Evolutionary conservation across 495 filamentous ascomycete species (phyloP).

Genomic region (Hypoxylon rickii): DNA sequence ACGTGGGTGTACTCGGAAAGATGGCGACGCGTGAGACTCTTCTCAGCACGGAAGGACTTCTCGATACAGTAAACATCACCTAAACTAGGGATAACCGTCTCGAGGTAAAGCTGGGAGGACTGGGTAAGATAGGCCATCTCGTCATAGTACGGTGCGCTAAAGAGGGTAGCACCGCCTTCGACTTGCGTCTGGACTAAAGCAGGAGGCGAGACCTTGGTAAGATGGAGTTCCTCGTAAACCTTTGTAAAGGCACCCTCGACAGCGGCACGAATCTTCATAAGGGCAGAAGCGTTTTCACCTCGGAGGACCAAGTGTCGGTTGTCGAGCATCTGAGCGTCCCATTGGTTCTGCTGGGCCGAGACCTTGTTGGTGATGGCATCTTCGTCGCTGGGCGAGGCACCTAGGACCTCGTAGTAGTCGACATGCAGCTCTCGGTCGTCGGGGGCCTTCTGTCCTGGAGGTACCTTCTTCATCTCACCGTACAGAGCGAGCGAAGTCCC

Average conservation of each 20-base stretch:
- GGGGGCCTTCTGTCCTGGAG: slow-evolving; percentile 76
- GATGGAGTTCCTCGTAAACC: slow-evolving; percentile 75
- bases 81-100: slow-evolving; percentile 87
- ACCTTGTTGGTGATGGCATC: slow-evolving; percentile 95
- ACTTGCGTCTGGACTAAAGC: slow-evolving; percentile 99
- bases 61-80: slow-evolving; percentile 97
- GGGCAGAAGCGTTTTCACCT: slow-evolving; percentile 81
- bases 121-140: slow-evolving; percentile 94
- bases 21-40: slow-evolving; percentile 91
- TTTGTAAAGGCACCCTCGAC: slow-evolving; percentile 82
- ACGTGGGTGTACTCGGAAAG: slow-evolving; percentile 96
- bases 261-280: slow-evolving; percentile 90
- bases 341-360: slow-evolving; percentile 67
- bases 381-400: slow-evolving; percentile 82
- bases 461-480: slow-evolving; percentile 88
- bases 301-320: slow-evolving; percentile 90
- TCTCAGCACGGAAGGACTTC: slow-evolving; percentile 98
- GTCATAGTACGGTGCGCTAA: slow-evolving; percentile 92
- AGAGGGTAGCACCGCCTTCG: slow-evolving; percentile 93
- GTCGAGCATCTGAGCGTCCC: slow-evolving; percentile 82
- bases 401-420: slow-evolving; percentile 88
- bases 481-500: slow-evolving; percentile 87
- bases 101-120: slow-evolving; percentile 96
- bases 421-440: slow-evolving; percentile 90
- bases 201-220: slow-evolving; percentile 88